Evolutionary conservation across 2,329 filamentous ascomycete genomes (phyloP), one percentile per base, ranked within the genome.

Genomic region (Trichoderma koningii): DNA sequence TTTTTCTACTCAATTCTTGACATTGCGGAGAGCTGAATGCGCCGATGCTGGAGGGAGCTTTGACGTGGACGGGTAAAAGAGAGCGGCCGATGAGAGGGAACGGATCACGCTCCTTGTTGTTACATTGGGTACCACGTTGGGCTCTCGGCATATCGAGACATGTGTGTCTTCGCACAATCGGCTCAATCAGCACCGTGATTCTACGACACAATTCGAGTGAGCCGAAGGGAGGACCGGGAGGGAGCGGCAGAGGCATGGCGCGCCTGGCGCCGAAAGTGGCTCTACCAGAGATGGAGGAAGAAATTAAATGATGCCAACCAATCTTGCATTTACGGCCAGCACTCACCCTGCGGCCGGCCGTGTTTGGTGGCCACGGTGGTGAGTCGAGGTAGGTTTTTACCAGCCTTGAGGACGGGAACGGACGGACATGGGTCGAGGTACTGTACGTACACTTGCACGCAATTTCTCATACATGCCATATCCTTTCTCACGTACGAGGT

Each of bases 121-220:
- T 60, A 50, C 57, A 60, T 67, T 67, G 66, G 66, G 66, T 67
- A 67, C 34, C 55, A 52, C 21, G 56, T 67, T 66, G 64, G 66
- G 66, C 66, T 66, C 34, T 38, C 61, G 30, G 51, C 30, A 15
- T 28, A 52, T 44, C 30, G n/a, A 48, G 63, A 59, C 10, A 12
- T 38, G 9, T 48, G 44, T 42, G 47, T 47, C 42, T 52, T 38
- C 34, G 5, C 34, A 38, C 48, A 42, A 10, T 44, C 38, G 41
- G 57, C 28, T 66, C 60, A 41, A 66, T 52, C 60, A 57, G 52
- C 48, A 47, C 21, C 34, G 41, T 17, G 30, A 15, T 7, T 52
- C 50, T 19, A 44, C 44, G n/a, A 30, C 26, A 44, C 47, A 14
- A 30, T 52, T 64, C 45, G 53, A 50, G 41, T 21, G 23, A 12